Percentiles rank a stretch among this genome's conserved stretches.
These are phyloP conservation scores for Fraxinus paxiana DNA, from an alignment of 305 asterid genomes.

Conservation along the genomic window DNA sequence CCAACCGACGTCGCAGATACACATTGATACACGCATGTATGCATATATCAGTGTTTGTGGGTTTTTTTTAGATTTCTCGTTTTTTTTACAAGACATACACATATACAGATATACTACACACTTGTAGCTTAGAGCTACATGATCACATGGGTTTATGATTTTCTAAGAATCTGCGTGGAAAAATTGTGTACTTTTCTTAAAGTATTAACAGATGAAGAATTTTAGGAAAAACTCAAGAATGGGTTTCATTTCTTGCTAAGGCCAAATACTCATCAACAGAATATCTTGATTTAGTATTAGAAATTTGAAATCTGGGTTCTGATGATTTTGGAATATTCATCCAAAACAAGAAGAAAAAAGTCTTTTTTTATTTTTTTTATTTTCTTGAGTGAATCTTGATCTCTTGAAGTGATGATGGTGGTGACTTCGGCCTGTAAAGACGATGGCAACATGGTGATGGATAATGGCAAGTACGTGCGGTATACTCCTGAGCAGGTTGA, in stretches of 20 bases:
- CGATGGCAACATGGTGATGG: conserved; percentile 57
- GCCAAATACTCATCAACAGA: not conserved
- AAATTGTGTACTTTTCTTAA: not conserved
- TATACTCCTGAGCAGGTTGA: conserved; percentile 98
- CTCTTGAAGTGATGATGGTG: conserved; percentile 66
- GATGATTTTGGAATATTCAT: not conserved
- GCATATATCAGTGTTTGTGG: conserved; percentile 13
- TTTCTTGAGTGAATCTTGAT: conserved; percentile 22
- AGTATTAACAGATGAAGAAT: conserved; percentile 1
- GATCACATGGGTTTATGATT: not conserved
- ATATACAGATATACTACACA: not conserved
- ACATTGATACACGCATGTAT: not conserved
- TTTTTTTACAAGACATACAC: not conserved
- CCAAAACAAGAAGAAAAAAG: not conserved
- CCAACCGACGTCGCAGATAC: conserved; percentile 43
- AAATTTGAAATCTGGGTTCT: not conserved
- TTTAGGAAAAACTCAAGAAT: conserved; percentile 14
- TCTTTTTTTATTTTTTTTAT: not conserved
- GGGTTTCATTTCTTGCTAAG: conserved; percentile 10
- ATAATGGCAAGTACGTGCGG: conserved; percentile 87
- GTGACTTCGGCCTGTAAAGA: conserved; percentile 67
- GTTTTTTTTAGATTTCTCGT: conserved; percentile 22
- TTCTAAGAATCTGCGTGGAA: not conserved
- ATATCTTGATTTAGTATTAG: not conserved
- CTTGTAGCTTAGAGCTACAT: not conserved